phyloP scores from a whole-genome alignment of 305 asterid genomes.

The Fraxinus nigra region DNA sequence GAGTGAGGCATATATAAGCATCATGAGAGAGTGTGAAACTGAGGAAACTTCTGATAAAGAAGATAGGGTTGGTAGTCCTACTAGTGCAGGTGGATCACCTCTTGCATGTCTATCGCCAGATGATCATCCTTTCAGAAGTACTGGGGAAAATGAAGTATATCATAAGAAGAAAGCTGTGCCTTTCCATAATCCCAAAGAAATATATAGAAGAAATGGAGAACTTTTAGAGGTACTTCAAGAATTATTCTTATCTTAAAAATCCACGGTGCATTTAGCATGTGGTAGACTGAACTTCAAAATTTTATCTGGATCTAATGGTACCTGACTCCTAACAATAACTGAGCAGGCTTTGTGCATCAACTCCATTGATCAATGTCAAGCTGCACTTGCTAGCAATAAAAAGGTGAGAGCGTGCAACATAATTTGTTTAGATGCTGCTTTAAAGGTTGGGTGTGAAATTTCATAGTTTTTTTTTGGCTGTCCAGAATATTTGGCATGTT shows the following conservation, averaged over 20 bases:
- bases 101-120: conserved; percentile 76
- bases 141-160: conserved; percentile 44
- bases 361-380: conserved; percentile 77
- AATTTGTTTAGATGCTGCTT: conserved; percentile 23
- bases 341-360: conserved; percentile 89
- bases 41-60: conserved; percentile 67
- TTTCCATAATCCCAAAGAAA: conserved; percentile 69
- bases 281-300: not conserved
- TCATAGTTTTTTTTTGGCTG: not conserved
- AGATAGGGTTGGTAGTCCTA: conserved; percentile 60
- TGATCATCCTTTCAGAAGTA: conserved; percentile 80
- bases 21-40: conserved; percentile 64
- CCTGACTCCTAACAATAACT: conserved; percentile 21
- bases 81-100: conserved; percentile 77
- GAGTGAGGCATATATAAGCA: conserved; percentile 59
- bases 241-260: conserved; percentile 19
- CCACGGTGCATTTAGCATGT: conserved; percentile 14
- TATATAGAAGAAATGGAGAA: conserved; percentile 84
- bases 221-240: conserved; percentile 71
- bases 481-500: not conserved
- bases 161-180: conserved; percentile 54
- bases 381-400: conserved; percentile 84
- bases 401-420: conserved; percentile 57
- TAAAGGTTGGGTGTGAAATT: not conserved
- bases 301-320: conserved; percentile 1